Evolutionary conservation across 495 filamentous ascomycete genomes (phyloP).

Genomic region (Penicillium fimorum): DNA sequence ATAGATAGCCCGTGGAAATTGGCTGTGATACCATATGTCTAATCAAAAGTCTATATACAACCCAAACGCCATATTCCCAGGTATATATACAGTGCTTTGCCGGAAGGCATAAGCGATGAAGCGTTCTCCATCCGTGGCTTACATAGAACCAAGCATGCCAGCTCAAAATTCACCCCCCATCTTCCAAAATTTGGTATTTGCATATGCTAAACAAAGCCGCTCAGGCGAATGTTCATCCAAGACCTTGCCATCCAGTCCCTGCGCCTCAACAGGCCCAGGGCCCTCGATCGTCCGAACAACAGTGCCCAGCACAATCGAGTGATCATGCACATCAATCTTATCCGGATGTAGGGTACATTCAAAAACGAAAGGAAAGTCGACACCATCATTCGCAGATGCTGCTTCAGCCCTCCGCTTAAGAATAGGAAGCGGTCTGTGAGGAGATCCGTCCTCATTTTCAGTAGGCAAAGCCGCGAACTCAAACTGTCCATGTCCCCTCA

Average conservation of each 20-base stretch:
- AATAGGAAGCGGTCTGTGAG: slow-evolving; percentile 30
- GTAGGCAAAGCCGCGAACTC: slow-evolving; percentile 31
- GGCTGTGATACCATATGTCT: background rate
- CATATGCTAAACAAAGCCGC: slow-evolving; percentile 43
- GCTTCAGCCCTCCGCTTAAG: slow-evolving; percentile 24
- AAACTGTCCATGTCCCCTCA: slow-evolving; percentile 37
- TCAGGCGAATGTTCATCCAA: slow-evolving; percentile 18
- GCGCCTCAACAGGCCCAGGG: slow-evolving; percentile 4
- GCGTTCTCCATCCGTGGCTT: background rate
- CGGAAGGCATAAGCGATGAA: slow-evolving; percentile 9
- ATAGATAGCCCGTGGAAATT: background rate
- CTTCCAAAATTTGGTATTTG: slow-evolving; percentile 47
- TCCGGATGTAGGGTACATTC: slow-evolving; percentile 40
- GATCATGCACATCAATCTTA: slow-evolving; percentile 42
- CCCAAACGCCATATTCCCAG: background rate
- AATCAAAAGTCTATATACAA: slow-evolving; percentile 13
- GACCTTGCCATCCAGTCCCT: background rate
- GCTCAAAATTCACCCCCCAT: slow-evolving; percentile 39
- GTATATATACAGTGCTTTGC: slow-evolving; percentile 10
- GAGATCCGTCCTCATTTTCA: background rate
- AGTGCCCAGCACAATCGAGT: slow-evolving; percentile 43
- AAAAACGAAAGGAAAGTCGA: slow-evolving; percentile 41
- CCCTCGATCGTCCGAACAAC: slow-evolving; percentile 29
- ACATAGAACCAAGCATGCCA: background rate
- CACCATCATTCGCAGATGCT: background rate